Conservation (phyloP, 345 rosid species). For the Adansonia digitata region DNA sequence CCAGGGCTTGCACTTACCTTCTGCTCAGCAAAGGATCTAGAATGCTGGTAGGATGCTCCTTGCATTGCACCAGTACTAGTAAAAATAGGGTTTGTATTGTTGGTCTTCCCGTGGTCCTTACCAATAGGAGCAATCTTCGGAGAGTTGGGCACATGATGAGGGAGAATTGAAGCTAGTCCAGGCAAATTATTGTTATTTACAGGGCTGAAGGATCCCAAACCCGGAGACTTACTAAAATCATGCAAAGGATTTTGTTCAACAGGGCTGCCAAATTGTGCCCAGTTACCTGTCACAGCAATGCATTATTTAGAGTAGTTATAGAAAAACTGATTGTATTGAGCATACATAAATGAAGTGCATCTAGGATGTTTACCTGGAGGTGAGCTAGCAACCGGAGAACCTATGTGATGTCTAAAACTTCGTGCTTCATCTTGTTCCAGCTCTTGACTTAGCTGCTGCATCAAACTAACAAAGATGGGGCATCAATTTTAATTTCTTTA, state of each 20-base stretch:
- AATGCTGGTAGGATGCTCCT: constrained; percentile 44
- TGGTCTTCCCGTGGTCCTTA: constrained; percentile 60
- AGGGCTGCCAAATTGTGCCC: constrained; percentile 70
- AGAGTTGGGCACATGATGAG: constrained; percentile 48
- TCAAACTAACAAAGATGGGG: constrained; percentile 40
- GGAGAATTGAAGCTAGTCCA: constrained; percentile 88
- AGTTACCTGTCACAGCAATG: constrained; percentile 49
- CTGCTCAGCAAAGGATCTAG: constrained; percentile 55
- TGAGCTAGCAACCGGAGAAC: constrained; percentile 69
- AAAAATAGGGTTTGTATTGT: constrained; percentile 44
- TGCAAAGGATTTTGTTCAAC: constrained; percentile 57
- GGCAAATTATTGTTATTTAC: constrained; percentile 46
- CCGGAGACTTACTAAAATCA: constrained; percentile 58
- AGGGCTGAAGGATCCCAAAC: constrained; percentile 49
- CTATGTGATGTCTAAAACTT: constrained; percentile 61
- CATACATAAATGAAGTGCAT: constrained; percentile 3
- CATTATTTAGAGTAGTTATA: constrained; percentile 8
- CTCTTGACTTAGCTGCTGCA: constrained; percentile 70
- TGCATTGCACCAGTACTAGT: constrained; percentile 36
- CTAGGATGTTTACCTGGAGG: constrained; percentile 63
- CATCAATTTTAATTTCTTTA: constrained; percentile 9
- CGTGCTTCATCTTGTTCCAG: constrained; percentile 68
- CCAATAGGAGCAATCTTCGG: constrained; percentile 67
- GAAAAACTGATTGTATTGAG: background rate
- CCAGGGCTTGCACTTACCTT: constrained; percentile 36